Conservation (phyloP, 805 yeast genomes). For the Lipomyces starkeyi region DNA sequence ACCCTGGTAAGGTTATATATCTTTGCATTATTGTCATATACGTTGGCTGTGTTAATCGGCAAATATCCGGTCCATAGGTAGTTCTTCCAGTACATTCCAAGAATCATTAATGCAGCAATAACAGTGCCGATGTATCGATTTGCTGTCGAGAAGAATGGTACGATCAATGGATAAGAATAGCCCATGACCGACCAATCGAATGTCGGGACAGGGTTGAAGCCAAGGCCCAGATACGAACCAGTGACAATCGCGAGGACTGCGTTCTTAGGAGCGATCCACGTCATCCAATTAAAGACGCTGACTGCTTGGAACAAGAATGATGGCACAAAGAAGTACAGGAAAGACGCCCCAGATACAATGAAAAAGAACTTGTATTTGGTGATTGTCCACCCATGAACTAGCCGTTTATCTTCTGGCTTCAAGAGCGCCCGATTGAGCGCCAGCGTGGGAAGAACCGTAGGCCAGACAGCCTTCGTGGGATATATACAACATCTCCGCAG, state of each 20-base stretch:
- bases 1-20: conserved; percentile 58
- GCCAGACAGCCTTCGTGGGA: conserved; percentile 61
- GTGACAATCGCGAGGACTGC: conserved; percentile 56
- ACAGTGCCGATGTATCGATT: conserved; percentile 45
- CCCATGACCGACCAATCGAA: conserved; percentile 52
- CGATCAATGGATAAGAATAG: conserved; percentile 47
- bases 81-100: conserved; percentile 57
- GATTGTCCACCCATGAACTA: conserved; percentile 65
- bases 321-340: conserved; percentile 66
- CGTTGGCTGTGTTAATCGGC: conserved; percentile 54
- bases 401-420: conserved; percentile 50
- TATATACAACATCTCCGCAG: conserved; percentile 60
- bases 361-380: conserved; percentile 58
- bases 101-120: conserved; percentile 61
- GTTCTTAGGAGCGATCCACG: conserved; percentile 63
- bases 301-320: conserved; percentile 66
- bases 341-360: conserved; percentile 49
- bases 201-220: conserved; percentile 54
- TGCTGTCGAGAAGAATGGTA: conserved; percentile 53
- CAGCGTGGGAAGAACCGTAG: conserved; percentile 55
- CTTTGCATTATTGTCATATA: conserved; percentile 41
- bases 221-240: conserved; percentile 53
- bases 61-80: conserved; percentile 53
- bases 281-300: conserved; percentile 62
- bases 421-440: conserved; percentile 58